These are phyloP conservation scores for Wolfiporia cocos DNA, from an alignment of 1,284 basidiomycete species.

Conservation along the genomic window DNA sequence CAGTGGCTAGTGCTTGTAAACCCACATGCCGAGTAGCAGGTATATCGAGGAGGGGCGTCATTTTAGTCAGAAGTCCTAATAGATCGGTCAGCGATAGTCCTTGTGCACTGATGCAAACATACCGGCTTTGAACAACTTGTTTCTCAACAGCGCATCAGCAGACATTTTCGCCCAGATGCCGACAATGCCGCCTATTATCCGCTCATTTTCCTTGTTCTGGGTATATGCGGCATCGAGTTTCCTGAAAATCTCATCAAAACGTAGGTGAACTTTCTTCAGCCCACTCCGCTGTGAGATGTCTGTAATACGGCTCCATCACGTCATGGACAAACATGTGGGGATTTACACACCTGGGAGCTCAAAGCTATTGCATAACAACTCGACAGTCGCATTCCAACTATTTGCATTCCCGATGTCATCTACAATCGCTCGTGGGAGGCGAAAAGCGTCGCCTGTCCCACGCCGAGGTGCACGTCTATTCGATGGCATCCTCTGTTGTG, in stretches of 20 bases:
- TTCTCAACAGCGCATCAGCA: conserved; percentile 47
- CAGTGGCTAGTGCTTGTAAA: conserved; percentile 45
- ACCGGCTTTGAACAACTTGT: conserved; percentile 54
- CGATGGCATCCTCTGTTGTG: no score
- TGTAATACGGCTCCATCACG: no score
- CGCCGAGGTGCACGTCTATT: no score
- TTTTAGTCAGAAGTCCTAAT: conserved; percentile 51
- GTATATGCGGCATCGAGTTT: conserved; percentile 35
- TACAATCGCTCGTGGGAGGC: conserved; percentile 24
- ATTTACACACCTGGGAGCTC: conserved; percentile 55
- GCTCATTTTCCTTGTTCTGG: conserved; percentile 18
- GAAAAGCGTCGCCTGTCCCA: no score
- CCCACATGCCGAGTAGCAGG: conserved; percentile 43
- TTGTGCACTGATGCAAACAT: no score
- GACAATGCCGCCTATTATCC: conserved; percentile 42
- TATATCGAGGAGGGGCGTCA: conserved; percentile 45
- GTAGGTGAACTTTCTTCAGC: conserved; percentile 53
- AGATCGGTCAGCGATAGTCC: no score
- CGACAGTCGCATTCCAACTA: conserved; percentile 42
- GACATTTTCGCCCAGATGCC: conserved; percentile 61
- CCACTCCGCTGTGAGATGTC: conserved; percentile 50
- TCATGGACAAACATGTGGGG: no score
- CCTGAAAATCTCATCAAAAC: conserved; percentile 44
- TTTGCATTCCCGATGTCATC: conserved; percentile 41
- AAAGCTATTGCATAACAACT: conserved; percentile 43